A percentile compares a stretch with the other conserved stretches of the same genome.
These are phyloP conservation scores for Alternaria solani DNA, from an alignment of 2,329 filamentous ascomycete species.

Conservation along the genomic window DNA sequence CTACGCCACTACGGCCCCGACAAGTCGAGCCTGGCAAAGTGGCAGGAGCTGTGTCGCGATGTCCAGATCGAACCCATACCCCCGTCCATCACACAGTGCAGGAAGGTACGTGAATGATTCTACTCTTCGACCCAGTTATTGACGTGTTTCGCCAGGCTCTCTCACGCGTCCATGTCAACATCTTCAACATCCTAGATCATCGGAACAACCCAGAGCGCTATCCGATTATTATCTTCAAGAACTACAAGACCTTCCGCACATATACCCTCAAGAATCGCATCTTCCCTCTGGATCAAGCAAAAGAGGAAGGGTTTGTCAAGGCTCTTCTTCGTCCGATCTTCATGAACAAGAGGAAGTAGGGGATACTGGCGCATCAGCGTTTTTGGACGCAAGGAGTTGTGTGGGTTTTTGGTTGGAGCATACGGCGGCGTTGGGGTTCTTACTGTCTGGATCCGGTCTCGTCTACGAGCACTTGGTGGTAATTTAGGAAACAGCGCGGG, in stretches of 20 bases:
- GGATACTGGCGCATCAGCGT: background rate
- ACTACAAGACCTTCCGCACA: constrained; percentile 8
- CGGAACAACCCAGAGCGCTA: constrained; percentile 10
- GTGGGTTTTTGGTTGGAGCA: background rate
- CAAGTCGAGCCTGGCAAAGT: constrained; percentile 24
- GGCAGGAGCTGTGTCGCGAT: constrained; percentile 33
- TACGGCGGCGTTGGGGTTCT: background rate
- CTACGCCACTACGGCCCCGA: constrained; percentile 16
- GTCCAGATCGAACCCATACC: constrained; percentile 23
- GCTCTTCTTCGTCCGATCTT: constrained; percentile 15
- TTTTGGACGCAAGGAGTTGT: no score
- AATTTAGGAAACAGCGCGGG: background rate
- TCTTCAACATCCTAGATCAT: constrained; percentile 26
- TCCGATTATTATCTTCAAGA: constrained; percentile 3
- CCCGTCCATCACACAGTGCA: constrained; percentile 32
- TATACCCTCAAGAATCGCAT: constrained; percentile 14
- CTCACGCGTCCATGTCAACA: constrained; percentile 20
- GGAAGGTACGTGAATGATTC: constrained; percentile 22
- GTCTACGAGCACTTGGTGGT: background rate
- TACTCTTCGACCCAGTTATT: background rate
- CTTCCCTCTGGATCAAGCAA: constrained; percentile 17
- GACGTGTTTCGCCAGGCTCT: constrained; percentile 12
- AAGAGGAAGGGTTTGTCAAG: constrained; percentile 23
- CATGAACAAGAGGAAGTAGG: background rate
- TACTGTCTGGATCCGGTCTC: background rate